Base-by-base conservation (phyloP, 2,329 filamentous ascomycete species). In the Colletotrichum echinochloae region DNA sequence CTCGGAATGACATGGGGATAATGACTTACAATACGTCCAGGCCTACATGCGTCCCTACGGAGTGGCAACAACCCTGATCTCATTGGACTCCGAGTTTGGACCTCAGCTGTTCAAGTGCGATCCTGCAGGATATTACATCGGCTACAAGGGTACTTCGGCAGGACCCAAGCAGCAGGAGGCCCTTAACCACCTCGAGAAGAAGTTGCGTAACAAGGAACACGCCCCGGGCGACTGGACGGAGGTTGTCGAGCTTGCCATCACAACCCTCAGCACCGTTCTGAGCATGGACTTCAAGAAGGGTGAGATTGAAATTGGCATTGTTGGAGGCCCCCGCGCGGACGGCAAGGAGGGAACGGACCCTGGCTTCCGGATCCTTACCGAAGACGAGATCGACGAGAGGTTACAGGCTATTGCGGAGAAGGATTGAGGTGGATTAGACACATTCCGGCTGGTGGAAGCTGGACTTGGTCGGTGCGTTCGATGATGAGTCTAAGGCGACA, bases 281-380 rank as follows among this genome's bases (percentile, higher is more conserved):
- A 98, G 95, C 83, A 97, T 98, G 82, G 96, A 99, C 82, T 99
- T 99, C 88, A 99, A 99, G 90, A 98, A 98, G 88, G 93, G 93
- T 77, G 96, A 99, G 87, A 91, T 99, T 81, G 96, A 99, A 85
- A 94, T 99, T 83, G 96, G 96, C 73, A 95, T 99, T 79, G 96
- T 98, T 65, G 96, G 96, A 75, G 95, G 94, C 37, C 95, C 95
- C 68, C 89, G 90, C 77, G 83, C 86, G 70, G 94, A 97, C 79
- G 95, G 95, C 75, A 88, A 93, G 83, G 93, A 97, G 81, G 94
- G 94, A 74, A 92, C 91, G 73, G 89, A 94, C 77, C 83, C 91
- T 60, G 87, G 86, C 73, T 99, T 99, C 88, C 91, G 95, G 81
- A 92, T 91, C 76, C 88, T 99, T 82, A 97, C 93, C 37, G 95